Percentiles rank a stretch among this genome's conserved stretches.
These are phyloP conservation scores for Murraya paniculata DNA, from an alignment of 345 rosid genomes.

Conservation along the genomic window DNA sequence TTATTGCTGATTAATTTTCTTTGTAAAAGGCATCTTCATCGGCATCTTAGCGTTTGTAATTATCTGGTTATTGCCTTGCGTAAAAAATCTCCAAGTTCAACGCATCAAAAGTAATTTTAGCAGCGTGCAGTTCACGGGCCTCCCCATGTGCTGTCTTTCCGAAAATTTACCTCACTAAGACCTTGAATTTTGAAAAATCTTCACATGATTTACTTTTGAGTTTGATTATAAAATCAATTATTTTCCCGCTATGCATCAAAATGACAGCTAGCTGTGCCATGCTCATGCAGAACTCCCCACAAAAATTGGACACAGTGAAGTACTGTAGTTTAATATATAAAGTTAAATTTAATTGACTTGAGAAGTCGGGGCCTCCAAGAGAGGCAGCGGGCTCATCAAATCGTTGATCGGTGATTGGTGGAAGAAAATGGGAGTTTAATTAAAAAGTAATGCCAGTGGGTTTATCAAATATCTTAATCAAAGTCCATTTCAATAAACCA, in stretches of 20 bases:
- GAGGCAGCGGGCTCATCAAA: constrained; percentile 7
- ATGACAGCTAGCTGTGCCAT: not conserved
- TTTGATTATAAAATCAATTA: not conserved
- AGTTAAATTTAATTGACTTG: not conserved
- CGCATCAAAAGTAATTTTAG: not conserved
- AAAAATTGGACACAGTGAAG: not conserved
- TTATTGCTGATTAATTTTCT: not conserved
- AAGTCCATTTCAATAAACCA: constrained; percentile 19
- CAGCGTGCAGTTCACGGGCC: constrained; percentile 5
- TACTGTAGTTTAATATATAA: not conserved
- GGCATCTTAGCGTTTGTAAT: not conserved
- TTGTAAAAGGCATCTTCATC: not conserved
- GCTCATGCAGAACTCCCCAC: not conserved
- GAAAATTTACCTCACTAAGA: not conserved
- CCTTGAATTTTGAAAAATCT: constrained; percentile 1
- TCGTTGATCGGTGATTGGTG: constrained; percentile 2
- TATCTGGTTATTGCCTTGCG: not conserved
- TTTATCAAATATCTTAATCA: constrained; percentile 8
- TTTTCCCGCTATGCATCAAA: not conserved
- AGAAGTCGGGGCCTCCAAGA: not conserved
- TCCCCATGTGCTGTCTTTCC: not conserved
- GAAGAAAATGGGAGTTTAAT: constrained; percentile 10
- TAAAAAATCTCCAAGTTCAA: not conserved
- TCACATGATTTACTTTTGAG: constrained; percentile 4
- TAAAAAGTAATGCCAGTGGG: constrained; percentile 22